A percentile compares a stretch with the other conserved stretches of the same genome.
Evolutionary conservation across 1,139 yeast species (phyloP).

Genomic region (Candida smagusa): DNA sequence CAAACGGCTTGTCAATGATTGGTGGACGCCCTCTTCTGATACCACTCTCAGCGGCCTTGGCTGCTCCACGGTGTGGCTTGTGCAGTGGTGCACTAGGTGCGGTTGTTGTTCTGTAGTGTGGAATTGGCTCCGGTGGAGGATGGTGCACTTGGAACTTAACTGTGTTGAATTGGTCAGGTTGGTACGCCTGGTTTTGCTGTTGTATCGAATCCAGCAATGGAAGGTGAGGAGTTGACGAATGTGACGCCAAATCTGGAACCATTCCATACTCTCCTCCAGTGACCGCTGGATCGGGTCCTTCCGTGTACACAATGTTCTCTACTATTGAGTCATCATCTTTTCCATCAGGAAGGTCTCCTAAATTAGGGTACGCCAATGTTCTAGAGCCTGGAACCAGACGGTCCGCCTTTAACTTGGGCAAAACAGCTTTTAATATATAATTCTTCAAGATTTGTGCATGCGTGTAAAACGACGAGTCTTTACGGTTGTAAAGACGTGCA

Average conservation of each 20-base stretch:
- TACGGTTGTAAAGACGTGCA: slow-evolving; percentile 78
- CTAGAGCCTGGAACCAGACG: slow-evolving; percentile 38
- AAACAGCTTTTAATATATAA: slow-evolving; percentile 49
- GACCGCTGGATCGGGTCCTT: slow-evolving; percentile 3
- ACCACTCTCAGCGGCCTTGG: slow-evolving; percentile 49
- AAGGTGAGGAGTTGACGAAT: slow-evolving; percentile 4
- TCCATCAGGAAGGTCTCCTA: slow-evolving; percentile 72
- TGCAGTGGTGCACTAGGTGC: slow-evolving; percentile 7
- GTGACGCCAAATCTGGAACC: slow-evolving; percentile 1
- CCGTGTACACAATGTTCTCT: slow-evolving; percentile 8
- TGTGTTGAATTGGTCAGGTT: slow-evolving; percentile 7
- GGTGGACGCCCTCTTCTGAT: slow-evolving; percentile 93
- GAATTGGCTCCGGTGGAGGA: slow-evolving; percentile 4
- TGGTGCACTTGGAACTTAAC: slow-evolving; percentile 9
- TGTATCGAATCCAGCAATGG: slow-evolving; percentile 3
- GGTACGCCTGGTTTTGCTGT: slow-evolving; percentile 4
- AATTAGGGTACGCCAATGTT: slow-evolving; percentile 58
- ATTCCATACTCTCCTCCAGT: slow-evolving; percentile 2
- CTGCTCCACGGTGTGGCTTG: slow-evolving; percentile 5
- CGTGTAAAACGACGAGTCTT: slow-evolving; percentile 60
- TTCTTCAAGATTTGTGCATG: slow-evolving; percentile 72
- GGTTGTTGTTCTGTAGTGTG: slow-evolving; percentile 3
- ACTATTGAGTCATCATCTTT: slow-evolving; percentile 20
- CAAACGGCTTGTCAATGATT: slow-evolving; percentile 90
- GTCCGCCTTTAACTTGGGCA: slow-evolving; percentile 52